Evolutionary conservation across 306 rosid genomes (phyloP).

Genomic region (Heteromeles arbutifolia): DNA sequence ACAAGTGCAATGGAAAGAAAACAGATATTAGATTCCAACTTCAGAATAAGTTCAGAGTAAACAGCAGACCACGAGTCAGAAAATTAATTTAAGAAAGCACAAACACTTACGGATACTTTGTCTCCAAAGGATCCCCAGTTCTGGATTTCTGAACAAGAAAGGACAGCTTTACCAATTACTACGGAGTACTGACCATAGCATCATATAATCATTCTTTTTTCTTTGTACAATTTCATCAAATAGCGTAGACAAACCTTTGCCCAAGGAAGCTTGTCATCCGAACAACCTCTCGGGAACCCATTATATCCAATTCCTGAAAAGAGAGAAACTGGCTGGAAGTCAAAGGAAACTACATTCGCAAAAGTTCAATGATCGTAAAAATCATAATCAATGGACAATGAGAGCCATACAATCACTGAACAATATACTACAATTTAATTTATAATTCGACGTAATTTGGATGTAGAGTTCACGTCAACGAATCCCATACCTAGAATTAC

Average conservation of each 20-base stretch:
- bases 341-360: neutral
- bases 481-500: slow-evolving; percentile 62
- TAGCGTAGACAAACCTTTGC: slow-evolving; percentile 63
- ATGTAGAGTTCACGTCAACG: neutral
- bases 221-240: neutral
- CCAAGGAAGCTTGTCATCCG: slow-evolving; percentile 93
- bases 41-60: neutral
- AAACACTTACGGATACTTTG: slow-evolving; percentile 81
- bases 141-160: slow-evolving; percentile 64
- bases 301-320: slow-evolving; percentile 83
- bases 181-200: neutral
- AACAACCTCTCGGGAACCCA: slow-evolving; percentile 95
- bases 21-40: neutral
- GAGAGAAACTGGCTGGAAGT: slow-evolving; percentile 6
- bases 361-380: neutral
- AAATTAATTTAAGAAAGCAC: neutral
- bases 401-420: neutral
- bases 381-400: neutral
- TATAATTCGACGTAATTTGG: neutral
- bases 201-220: neutral
- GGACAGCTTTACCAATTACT: neutral
- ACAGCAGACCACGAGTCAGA: neutral
- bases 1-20: neutral
- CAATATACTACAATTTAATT: neutral
- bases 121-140: slow-evolving; percentile 78